A percentile compares a stretch with the other conserved stretches of the same genome.
Evolutionary conservation across 202 grass and related monocot species (phyloP).

Genomic region (Schoenoplectus triqueter): DNA sequence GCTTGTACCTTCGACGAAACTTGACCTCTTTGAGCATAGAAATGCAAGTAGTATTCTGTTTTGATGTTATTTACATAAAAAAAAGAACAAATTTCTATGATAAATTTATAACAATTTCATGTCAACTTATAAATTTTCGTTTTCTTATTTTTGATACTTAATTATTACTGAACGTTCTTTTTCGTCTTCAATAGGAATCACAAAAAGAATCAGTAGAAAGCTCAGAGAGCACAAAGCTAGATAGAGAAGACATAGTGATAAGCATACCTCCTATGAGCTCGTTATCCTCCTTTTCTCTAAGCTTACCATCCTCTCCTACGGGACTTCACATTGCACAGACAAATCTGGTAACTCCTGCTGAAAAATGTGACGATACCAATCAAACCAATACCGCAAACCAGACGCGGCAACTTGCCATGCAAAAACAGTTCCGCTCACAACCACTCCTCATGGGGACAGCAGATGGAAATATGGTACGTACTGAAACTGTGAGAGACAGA

Average conservation of each 20-base stretch:
- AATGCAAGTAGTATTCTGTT: not conserved
- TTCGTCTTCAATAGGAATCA: not conserved
- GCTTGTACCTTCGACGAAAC: not conserved
- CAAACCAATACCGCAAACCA: not conserved
- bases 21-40: not conserved
- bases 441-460: conserved; percentile 42
- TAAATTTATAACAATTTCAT: not conserved
- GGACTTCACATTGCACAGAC: conserved; percentile 61
- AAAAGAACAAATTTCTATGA: not conserved
- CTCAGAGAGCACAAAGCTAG: not conserved
- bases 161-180: not conserved
- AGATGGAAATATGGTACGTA: conserved; percentile 33
- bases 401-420: conserved; percentile 40
- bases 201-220: conserved; percentile 7
- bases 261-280: conserved; percentile 24
- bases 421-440: conserved; percentile 61
- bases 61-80: not conserved
- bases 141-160: not conserved
- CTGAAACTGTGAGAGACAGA: conserved; percentile 55
- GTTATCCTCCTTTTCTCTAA: conserved; percentile 53
- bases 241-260: conserved; percentile 9
- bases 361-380: conserved; percentile 15
- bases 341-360: conserved; percentile 2
- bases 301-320: conserved; percentile 71
- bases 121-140: not conserved